Evolutionary conservation across 139 green algal species (phyloP), one percentile per base, ranked within the genome.

Genomic region (Nannochloris sp.): DNA sequence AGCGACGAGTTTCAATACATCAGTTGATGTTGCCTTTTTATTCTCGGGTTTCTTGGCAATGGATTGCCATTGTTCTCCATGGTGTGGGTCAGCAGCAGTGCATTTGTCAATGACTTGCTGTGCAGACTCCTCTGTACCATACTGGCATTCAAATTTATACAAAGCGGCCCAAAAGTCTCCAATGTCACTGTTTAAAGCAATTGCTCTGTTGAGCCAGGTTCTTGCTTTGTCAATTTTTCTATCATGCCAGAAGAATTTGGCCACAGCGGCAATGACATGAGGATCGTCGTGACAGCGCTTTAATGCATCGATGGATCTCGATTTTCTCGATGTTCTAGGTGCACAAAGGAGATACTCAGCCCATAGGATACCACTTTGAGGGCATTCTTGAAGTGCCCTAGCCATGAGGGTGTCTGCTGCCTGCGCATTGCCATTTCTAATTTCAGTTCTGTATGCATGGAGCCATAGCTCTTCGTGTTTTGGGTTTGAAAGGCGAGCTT

Each of bases 151-250:
- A 62, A 96, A 87, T 17, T 72, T 73, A 66, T 85, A 93, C 46
- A 81, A 90, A 29, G 77, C 61, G 10, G 87, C 93, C 93, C 93
- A 98, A 61, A 89, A 72, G 74, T 98, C 93, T 23, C 93, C 93
- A 33, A 91, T 73, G 12, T 77, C 70, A 3, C 88, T 85, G 31
- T 89, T 74, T 28, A 96, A 72, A 4, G 83, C 88, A n/a, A 93
- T 81, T 8, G 84, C 79, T 14, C 90, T 74, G 51, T 87, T 85
- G 71, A 93, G 90, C 90, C 90, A 97, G 50, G 28, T 82, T 29
- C 91, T 73, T 17, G 89, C 90, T 75, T 96, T 96, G 69, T 93
- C 88, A 6, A 88, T 71, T 74, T 97, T 98, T 26, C 87, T 72
- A 76, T 98, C 91, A 3, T 73, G 58, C 82, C 82, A 90, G 71